phyloP scores from a whole-genome alignment of 2,329 filamentous ascomycete genomes.

The Seiridium cupressi region DNA sequence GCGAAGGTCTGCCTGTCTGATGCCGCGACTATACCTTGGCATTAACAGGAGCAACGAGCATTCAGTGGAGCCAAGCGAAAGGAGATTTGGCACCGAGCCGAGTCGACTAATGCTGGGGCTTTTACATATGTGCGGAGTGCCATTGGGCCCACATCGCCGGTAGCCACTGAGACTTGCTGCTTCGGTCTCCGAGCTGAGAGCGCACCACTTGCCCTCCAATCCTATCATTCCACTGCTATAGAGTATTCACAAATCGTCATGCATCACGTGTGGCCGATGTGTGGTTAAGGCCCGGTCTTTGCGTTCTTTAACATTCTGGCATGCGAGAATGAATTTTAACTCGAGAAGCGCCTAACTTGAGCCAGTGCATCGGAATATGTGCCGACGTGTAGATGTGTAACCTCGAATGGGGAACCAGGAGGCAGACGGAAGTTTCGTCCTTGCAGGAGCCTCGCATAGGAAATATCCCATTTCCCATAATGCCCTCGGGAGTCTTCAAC shows the following conservation, averaged over 20 bases:
- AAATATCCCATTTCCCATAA: too few relatives aligned
- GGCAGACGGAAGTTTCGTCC: too few relatives aligned
- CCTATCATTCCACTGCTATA: background rate
- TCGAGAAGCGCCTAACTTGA: too few relatives aligned
- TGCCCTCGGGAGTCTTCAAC: too few relatives aligned
- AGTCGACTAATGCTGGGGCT: background rate
- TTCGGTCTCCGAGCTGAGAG: background rate
- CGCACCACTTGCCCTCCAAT: background rate
- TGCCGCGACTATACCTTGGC: background rate
- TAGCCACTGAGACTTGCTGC: background rate
- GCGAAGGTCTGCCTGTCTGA: background rate
- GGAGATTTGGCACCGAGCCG: background rate
- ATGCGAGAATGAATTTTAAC: too few relatives aligned
- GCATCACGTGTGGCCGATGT: background rate
- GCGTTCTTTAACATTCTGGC: too few relatives aligned
- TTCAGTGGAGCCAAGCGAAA: background rate
- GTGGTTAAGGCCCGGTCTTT: too few relatives aligned
- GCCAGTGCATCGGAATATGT: too few relatives aligned
- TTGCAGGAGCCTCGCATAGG: too few relatives aligned
- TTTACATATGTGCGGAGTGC: background rate
- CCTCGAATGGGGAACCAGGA: too few relatives aligned
- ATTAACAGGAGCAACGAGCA: background rate
- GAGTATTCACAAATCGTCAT: background rate
- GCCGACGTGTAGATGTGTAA: too few relatives aligned
- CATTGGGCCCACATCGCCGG: background rate